Evolutionary conservation across 495 filamentous ascomycete species (phyloP), one percentile per base, ranked within the genome.

Genomic region (Entonaema liquescens): DNA sequence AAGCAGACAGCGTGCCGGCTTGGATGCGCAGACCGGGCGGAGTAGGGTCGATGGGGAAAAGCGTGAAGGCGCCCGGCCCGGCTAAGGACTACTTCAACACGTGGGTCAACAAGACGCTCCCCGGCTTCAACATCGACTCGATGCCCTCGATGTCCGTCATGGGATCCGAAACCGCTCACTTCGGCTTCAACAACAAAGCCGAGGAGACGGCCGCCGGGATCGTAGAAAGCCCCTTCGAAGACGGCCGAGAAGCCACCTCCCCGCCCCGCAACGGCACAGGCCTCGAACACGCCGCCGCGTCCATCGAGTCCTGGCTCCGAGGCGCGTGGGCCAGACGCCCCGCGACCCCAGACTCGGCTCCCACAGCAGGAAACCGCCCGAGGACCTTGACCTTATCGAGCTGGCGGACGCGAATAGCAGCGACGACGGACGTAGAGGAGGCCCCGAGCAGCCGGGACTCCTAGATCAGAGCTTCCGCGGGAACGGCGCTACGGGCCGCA

Each of bases 241-340:
- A 82, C 5, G 80, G 82, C 1, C 74, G 79, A n/a, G 81, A 80
- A 29, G 76, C 72, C 3, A 57, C 73, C 5, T 72, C 79, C 8
- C 65, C 76, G 31, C 73, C 71, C 31, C 59, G 70, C 8, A 79
- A 81, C 44, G 79, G 79, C 21, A 77, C 78, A 19, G 83, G 79
- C 5, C 79, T 98, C 5, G 94, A 97, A 72, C 91, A 93, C 59
- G 88, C 96, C 1, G 94, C 93, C 0, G 90, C 91, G 12, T 91
- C 89, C 12, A 86, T 99, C 29, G 95, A 98, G 78, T 89, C 89
- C 6, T 99, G 95, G 93, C 84, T 98, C 68, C 83, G 93, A 47
- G 93, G 90, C 67, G 87, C 95, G 60, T 92, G 91, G 38, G 86
- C 84, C 2, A 87, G 87, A 70, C 83, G 83, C 12, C 81, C 85